Evolutionary conservation across 1,284 basidiomycete genomes (phyloP).

Genomic region (Rhizoctonia solani): DNA sequence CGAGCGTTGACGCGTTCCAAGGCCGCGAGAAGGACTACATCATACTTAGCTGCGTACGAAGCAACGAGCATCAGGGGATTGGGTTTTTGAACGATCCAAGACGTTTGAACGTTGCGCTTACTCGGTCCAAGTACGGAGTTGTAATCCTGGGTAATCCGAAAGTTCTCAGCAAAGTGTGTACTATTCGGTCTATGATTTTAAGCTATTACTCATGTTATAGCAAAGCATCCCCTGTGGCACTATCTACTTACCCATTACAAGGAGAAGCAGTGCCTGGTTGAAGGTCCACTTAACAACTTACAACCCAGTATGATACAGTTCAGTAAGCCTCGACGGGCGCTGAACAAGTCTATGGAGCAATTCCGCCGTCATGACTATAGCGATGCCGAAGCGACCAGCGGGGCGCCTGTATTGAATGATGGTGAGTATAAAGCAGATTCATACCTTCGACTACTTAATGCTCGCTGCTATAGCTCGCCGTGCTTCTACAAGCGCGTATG

Average conservation of each 20-base stretch:
- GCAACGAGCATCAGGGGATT: slow-evolving; percentile 99
- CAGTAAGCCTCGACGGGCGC: slow-evolving; percentile 87
- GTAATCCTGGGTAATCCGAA: slow-evolving; percentile 99
- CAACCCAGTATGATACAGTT: slow-evolving; percentile 99
- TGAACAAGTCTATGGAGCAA: slow-evolving; percentile 85
- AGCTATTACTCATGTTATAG: background rate
- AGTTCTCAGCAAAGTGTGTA: slow-evolving; percentile 91
- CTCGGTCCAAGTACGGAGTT: slow-evolving; percentile 96
- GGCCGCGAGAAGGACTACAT: slow-evolving; percentile 99
- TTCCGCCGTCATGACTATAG: slow-evolving; percentile 88
- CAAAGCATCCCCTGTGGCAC: slow-evolving; percentile 95
- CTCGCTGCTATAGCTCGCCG: slow-evolving; percentile 52
- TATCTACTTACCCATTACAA: slow-evolving; percentile 98
- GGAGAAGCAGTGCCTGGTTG: slow-evolving; percentile 91
- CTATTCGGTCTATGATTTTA: background rate
- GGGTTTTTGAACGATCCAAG: slow-evolving; percentile 99
- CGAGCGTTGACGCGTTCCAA: slow-evolving; percentile 98
- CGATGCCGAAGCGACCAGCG: slow-evolving; percentile 67
- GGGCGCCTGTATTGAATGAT: slow-evolving; percentile 35
- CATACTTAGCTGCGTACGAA: slow-evolving; percentile 97
- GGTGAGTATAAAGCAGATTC: slow-evolving; percentile 42
- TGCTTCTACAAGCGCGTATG: slow-evolving; percentile 87
- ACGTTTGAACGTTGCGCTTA: slow-evolving; percentile 95
- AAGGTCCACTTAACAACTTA: slow-evolving; percentile 94
- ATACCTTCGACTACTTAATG: slow-evolving; percentile 37